Conservation (phyloP, 768 basidiomycete genomes). For the Crucibulum laeve region DNA sequence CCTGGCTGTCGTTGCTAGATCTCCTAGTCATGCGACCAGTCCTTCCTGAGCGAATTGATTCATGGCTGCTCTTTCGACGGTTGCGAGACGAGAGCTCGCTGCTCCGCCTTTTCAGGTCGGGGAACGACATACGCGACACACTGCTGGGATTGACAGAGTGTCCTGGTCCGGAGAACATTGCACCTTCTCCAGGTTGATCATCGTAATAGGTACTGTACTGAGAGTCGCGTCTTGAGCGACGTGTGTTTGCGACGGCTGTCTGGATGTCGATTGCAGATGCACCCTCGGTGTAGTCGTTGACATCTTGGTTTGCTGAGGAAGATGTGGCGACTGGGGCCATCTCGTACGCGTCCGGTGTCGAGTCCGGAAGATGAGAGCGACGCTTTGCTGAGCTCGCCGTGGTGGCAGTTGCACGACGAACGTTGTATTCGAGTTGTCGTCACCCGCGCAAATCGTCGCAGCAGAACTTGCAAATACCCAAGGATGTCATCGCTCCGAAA, state of each 20-base stretch:
- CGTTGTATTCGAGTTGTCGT: too few species aligned
- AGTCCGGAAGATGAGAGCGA: constrained; percentile 4
- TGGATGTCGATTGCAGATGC: constrained; percentile 75
- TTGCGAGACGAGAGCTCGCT: constrained; percentile 49
- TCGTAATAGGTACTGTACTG: constrained; percentile 55
- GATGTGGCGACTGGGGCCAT: constrained; percentile 37
- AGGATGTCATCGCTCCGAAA: too few species aligned
- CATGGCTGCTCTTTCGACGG: constrained; percentile 50
- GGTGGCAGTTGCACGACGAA: neutral
- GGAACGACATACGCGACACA: constrained; percentile 72
- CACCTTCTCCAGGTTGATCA: constrained; percentile 48
- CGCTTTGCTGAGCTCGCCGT: neutral
- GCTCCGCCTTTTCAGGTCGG: constrained; percentile 50
- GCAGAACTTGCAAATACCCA: too few species aligned
- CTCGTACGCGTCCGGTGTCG: constrained; percentile 25
- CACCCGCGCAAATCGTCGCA: too few species aligned
- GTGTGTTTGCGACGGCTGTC: constrained; percentile 46
- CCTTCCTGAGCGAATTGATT: constrained; percentile 30
- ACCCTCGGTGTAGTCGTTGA: constrained; percentile 80
- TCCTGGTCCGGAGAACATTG: constrained; percentile 77
- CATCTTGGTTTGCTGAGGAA: constrained; percentile 14
- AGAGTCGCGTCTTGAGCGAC: constrained; percentile 62
- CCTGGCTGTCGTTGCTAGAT: constrained; percentile 41
- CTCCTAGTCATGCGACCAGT: constrained; percentile 27
- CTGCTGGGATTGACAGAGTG: constrained; percentile 73